phyloP scores from a whole-genome alignment of 306 rosid genomes.

The Medicago lupulina region DNA sequence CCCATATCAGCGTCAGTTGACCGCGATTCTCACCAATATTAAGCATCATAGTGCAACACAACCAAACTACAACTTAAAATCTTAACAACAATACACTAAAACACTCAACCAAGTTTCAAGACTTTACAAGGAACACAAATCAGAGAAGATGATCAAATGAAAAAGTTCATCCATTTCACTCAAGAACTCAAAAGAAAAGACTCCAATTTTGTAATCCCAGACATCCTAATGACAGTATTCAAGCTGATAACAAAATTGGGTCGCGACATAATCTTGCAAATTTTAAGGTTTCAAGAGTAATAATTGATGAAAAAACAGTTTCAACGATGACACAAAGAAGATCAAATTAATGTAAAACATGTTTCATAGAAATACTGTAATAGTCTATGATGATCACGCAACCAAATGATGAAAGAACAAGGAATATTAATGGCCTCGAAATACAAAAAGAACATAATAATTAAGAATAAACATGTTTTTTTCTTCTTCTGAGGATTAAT shows the following conservation, averaged over 20 bases:
- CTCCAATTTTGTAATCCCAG: no score
- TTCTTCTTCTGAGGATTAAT: slow-evolving; percentile 17
- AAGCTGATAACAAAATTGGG: slow-evolving; percentile 9
- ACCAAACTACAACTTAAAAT: background rate
- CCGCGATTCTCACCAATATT: background rate
- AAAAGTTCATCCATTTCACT: slow-evolving; percentile 22
- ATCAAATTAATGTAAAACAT: slow-evolving; percentile 34
- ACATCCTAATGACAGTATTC: background rate
- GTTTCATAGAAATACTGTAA: slow-evolving; percentile 30
- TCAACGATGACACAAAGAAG: slow-evolving; percentile 19
- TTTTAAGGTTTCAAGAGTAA: slow-evolving; percentile 22
- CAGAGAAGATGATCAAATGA: background rate
- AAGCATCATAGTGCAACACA: background rate
- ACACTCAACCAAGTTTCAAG: slow-evolving; percentile 20
- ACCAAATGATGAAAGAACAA: slow-evolving; percentile 43
- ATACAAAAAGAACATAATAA: slow-evolving; percentile 25
- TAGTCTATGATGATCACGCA: slow-evolving; percentile 38
- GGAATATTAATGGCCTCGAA: slow-evolving; percentile 29
- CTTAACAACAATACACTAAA: background rate
- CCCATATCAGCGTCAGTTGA: background rate
- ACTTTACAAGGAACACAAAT: slow-evolving; percentile 20
- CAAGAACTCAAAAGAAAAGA: slow-evolving; percentile 16
- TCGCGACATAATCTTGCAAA: slow-evolving; percentile 20
- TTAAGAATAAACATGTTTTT: slow-evolving; percentile 36
- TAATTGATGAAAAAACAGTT: slow-evolving; percentile 18